Conservation (phyloP, 345 rosid genomes). For the Eucalyptus tenuipes region DNA sequence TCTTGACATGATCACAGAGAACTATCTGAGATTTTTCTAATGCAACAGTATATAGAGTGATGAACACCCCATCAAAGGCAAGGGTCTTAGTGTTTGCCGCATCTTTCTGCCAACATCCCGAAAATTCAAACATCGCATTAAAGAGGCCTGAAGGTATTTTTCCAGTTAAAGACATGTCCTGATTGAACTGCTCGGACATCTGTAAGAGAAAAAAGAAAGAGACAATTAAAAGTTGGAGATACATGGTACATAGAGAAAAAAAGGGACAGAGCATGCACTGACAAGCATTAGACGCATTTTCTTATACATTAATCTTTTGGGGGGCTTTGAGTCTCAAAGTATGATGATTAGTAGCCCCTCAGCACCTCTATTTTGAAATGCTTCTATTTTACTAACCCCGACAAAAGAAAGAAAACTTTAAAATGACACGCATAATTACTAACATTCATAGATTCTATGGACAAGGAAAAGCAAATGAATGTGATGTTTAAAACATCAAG, state of each 20-base stretch:
- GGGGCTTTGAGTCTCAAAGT: not conserved
- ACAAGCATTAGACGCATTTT: not conserved
- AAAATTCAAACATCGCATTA: constrained; percentile 82
- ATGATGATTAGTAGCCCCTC: not conserved
- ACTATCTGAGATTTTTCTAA: constrained; percentile 74
- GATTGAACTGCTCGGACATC: constrained; percentile 99
- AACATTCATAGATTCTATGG: not conserved
- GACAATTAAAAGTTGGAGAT: not conserved
- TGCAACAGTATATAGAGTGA: constrained; percentile 72
- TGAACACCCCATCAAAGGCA: constrained; percentile 85
- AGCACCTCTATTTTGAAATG: not conserved
- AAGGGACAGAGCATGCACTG: not conserved
- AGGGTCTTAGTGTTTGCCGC: constrained; percentile 89
- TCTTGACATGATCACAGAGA: constrained; percentile 67
- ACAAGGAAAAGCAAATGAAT: not conserved
- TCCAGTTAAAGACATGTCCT: constrained; percentile 74
- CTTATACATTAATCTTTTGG: not conserved
- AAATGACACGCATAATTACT: not conserved
- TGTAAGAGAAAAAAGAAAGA: constrained; percentile 5
- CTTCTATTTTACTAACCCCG: not conserved
- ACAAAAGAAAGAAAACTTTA: not conserved
- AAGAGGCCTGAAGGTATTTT: constrained; percentile 91
- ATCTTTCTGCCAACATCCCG: constrained; percentile 90
- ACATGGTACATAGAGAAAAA: not conserved
- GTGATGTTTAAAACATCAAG: not conserved